A percentile compares a stretch with the other conserved stretches of the same genome.
Evolutionary conservation across 1,139 yeast species (phyloP).

Genomic region (Candida buenavistaensis): DNA sequence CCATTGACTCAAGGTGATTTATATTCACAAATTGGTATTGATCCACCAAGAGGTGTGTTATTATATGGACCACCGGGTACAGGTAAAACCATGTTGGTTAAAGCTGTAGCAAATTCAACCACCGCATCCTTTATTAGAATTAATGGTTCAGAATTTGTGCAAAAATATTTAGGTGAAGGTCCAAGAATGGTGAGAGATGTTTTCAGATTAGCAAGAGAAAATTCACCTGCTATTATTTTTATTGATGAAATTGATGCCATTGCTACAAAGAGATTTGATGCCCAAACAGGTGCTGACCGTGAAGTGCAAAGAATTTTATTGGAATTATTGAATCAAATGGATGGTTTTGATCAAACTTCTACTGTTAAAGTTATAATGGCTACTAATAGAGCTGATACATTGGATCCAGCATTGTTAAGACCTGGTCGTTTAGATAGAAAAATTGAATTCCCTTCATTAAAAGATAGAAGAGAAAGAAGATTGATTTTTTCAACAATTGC

Average conservation of each 20-base stretch:
- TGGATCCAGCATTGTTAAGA: slow-evolving; percentile 95
- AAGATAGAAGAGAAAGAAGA: slow-evolving; percentile 97
- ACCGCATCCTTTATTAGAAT: slow-evolving; percentile 96
- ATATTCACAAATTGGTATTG: slow-evolving; percentile 96
- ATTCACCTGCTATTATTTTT: slow-evolving; percentile 93
- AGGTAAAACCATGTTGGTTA: slow-evolving; percentile 98
- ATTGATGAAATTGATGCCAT: slow-evolving; percentile 99
- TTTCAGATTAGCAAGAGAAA: slow-evolving; percentile 94
- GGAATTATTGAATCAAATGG: slow-evolving; percentile 97
- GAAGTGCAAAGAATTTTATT: slow-evolving; percentile 97
- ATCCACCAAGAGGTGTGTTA: slow-evolving; percentile 97
- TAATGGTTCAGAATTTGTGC: slow-evolving; percentile 97
- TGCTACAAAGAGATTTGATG: slow-evolving; percentile 98
- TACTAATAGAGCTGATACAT: slow-evolving; percentile 95
- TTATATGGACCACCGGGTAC: slow-evolving; percentile 99
- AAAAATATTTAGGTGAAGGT: slow-evolving; percentile 97
- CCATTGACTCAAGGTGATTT: slow-evolving; percentile 96
- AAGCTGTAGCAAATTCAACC: slow-evolving; percentile 96
- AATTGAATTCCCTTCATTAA: slow-evolving; percentile 92
- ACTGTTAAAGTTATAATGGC: slow-evolving; percentile 99
- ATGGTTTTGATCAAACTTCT: slow-evolving; percentile 95
- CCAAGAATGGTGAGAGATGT: slow-evolving; percentile 99
- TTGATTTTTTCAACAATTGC: slow-evolving; percentile 95
- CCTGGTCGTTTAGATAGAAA: slow-evolving; percentile 99
- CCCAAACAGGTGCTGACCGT: slow-evolving; percentile 99